These are phyloP conservation scores for Candida dendrica DNA, from an alignment of 805 yeast species.

Conservation along the genomic window DNA sequence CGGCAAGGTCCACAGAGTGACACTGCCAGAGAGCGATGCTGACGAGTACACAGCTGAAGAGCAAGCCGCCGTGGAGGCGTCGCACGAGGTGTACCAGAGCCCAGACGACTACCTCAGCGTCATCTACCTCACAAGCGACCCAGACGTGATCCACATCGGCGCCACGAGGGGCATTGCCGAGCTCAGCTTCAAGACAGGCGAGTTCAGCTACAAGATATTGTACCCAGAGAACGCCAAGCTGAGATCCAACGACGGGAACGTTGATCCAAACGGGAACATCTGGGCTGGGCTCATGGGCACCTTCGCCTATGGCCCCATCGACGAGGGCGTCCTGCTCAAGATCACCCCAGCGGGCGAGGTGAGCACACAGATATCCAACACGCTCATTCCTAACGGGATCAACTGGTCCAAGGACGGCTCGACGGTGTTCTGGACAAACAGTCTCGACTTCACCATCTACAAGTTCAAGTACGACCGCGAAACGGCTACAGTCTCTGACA, in stretches of 20 bases:
- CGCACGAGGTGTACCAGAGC: too few species aligned
- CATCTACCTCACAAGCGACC: slow-evolving; percentile 47
- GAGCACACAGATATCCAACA: slow-evolving; percentile 28
- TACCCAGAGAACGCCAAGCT: slow-evolving; percentile 30
- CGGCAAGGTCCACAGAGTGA: slow-evolving; percentile 27
- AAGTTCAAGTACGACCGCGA: slow-evolving; percentile 28
- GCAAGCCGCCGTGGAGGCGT: too few species aligned
- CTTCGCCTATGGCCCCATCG: slow-evolving; percentile 30
- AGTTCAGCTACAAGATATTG: slow-evolving; percentile 29
- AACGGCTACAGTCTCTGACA: slow-evolving; percentile 27
- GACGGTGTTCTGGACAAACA: slow-evolving; percentile 43
- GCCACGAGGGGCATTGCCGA: slow-evolving; percentile 57
- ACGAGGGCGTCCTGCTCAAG: slow-evolving; percentile 49
- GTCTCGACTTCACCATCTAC: slow-evolving; percentile 35
- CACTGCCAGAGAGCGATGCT: slow-evolving; percentile 14
- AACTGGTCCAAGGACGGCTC: slow-evolving; percentile 41
- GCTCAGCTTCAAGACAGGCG: slow-evolving; percentile 34
- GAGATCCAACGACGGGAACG: slow-evolving; percentile 78
- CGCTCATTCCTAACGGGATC: slow-evolving; percentile 60
- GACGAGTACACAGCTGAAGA: slow-evolving; percentile 21
- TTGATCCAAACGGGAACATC: slow-evolving; percentile 69
- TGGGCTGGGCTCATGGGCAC: slow-evolving; percentile 80
- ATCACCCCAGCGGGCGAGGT: slow-evolving; percentile 24
- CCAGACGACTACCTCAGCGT: slow-evolving; percentile 57
- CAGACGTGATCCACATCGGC: slow-evolving; percentile 51